A percentile compares a stretch with the other conserved stretches of the same genome.
phyloP scores from a whole-genome alignment of 2,329 filamentous ascomycete genomes.

The Penicillium palitans region DNA sequence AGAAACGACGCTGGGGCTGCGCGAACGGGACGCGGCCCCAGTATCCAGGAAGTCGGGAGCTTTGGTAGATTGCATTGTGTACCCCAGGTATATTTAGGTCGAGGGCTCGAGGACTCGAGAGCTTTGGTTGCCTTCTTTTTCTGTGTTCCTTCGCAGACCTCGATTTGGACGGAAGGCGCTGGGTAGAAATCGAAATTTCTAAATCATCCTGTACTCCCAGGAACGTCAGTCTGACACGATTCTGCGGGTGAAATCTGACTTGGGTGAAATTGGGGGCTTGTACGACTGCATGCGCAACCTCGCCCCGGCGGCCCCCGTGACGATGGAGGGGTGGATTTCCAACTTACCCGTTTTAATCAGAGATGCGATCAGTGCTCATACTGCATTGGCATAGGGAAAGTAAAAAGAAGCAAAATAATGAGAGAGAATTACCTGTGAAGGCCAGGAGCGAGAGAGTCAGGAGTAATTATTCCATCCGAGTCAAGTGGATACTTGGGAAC shows the following conservation, averaged over 20 bases:
- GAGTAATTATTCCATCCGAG: slow-evolving; percentile 11
- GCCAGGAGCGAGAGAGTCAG: slow-evolving; percentile 7
- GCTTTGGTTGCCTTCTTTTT: slow-evolving; percentile 3
- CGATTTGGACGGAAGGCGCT: slow-evolving; percentile 15
- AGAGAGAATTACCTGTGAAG: neutral
- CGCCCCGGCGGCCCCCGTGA: slow-evolving; percentile 3
- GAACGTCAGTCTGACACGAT: slow-evolving; percentile 21
- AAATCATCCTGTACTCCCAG: slow-evolving; percentile 28
- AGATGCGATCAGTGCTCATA: slow-evolving; percentile 8
- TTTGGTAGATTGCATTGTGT: slow-evolving; percentile 35
- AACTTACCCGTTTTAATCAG: slow-evolving; percentile 18
- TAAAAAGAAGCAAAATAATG: neutral
- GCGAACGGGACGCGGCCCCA: slow-evolving; percentile 35
- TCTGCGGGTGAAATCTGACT: slow-evolving; percentile 13
- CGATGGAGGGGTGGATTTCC: slow-evolving; percentile 6
- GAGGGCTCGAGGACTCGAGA: neutral
- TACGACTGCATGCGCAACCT: slow-evolving; percentile 12
- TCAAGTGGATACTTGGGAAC: slow-evolving; percentile 9
- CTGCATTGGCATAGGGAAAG: slow-evolving; percentile 1
- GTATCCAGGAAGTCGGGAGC: slow-evolving; percentile 34
- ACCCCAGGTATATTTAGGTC: slow-evolving; percentile 13
- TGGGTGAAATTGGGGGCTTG: slow-evolving; percentile 6
- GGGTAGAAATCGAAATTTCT: slow-evolving; percentile 25
- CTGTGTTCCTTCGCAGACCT: slow-evolving; percentile 10
- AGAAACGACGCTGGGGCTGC: slow-evolving; percentile 43